Evolutionary conservation across 2,329 filamentous ascomycete species (phyloP).

Genomic region (Alternaria angustiovoidea): DNA sequence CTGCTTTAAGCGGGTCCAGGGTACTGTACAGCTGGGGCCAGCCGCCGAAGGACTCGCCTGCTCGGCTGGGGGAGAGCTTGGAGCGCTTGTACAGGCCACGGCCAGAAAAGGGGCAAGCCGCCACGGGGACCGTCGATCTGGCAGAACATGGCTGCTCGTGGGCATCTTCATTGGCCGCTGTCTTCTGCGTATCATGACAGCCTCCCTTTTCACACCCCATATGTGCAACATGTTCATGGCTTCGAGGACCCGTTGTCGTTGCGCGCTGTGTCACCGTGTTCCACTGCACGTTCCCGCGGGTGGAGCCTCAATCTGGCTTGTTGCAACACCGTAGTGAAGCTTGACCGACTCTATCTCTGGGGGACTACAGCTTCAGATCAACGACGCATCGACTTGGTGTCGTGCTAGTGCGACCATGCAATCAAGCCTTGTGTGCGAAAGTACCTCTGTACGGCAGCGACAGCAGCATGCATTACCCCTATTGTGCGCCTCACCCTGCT

Average conservation of each 20-base stretch:
- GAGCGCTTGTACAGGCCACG: conserved; percentile 1
- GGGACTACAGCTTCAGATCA: conserved; percentile 20
- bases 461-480: conserved; percentile 30
- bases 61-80: neutral
- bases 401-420: conserved; percentile 29
- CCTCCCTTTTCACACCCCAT: neutral
- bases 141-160: conserved; percentile 23
- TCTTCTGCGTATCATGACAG: conserved; percentile 1
- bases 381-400: conserved; percentile 25
- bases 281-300: conserved; percentile 10
- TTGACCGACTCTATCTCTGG: conserved; percentile 14
- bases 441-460: conserved; percentile 8
- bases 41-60: conserved; percentile 7
- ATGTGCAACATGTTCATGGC: conserved; percentile 3
- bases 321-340: conserved; percentile 15
- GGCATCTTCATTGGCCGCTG: conserved; percentile 30
- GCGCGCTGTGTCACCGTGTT: conserved; percentile 1
- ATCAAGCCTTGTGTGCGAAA: conserved; percentile 13
- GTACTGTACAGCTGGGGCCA: conserved; percentile 5
- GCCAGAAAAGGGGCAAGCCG: conserved; percentile 37
- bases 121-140: conserved; percentile 12
- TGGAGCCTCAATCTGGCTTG: conserved; percentile 10
- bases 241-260: neutral
- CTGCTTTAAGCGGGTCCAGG: conserved; percentile 26
- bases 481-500: conserved; percentile 22